Evolutionary conservation across 2,329 filamentous ascomycete species (phyloP), one percentile per base, ranked within the genome.

Genomic region (Clarireedia monteithiana): DNA sequence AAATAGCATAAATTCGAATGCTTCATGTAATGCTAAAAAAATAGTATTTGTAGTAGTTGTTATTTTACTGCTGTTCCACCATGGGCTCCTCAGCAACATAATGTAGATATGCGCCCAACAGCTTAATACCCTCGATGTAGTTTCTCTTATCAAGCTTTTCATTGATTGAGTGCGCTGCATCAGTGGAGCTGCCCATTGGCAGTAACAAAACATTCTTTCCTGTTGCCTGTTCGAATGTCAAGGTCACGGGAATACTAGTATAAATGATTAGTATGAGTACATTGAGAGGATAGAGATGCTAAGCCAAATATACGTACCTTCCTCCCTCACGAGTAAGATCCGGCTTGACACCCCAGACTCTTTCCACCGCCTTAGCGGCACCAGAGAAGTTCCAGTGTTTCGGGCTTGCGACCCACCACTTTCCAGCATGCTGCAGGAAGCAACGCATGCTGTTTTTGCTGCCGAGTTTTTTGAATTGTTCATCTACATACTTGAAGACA

Each of bases 381-480:
- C 92, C 92, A 30, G 84, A 82, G 75, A 97, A 99, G 80, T 99
- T 99, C 91, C 94, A 97, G 80, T 99, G 92, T 76, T 95, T 94
- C 30, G 94, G 92, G 69, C 88, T 91, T 48, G 95, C 91, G 48
- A 95, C 91, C 94, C 94, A 99, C 94, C 94, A 99, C 76, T 96
- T 96, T 65, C 94, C 94, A 58, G 85, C 86, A 77, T 99, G 94
- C 74, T 92, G 85, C 57, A 91, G 79, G 69, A 79, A 84, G 53
- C 91, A 85, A 66, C 89, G 88, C 69, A 95, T 73, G 15, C 80
- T 91, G 78, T 99, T 99, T 81, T 99, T 99, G 74, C 87, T 94
- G 63, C 83, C 82, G 36, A 97, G 80, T 74, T 91, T 90, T 66
- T 87, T 85, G 71, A 95, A 96, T 64, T 88, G 84, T 62, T 88